Conservation (phyloP, 2,329 filamentous ascomycete genomes). For the Akanthomyces uredinophilus region DNA sequence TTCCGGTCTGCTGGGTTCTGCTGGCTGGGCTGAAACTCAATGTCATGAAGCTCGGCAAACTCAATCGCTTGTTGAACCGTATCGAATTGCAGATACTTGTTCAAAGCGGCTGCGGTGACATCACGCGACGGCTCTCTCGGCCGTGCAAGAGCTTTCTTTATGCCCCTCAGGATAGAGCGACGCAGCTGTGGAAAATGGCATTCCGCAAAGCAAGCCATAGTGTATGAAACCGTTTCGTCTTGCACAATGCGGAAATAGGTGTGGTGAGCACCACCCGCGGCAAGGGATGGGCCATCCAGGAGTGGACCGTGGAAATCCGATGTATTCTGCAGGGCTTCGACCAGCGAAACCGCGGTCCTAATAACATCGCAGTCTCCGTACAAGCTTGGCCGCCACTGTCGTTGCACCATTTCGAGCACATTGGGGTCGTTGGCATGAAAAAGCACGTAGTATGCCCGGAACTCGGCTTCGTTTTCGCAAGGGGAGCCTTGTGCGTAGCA, state of each 20-base stretch:
- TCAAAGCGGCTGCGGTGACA: constrained; percentile 52
- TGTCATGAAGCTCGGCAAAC: constrained; percentile 55
- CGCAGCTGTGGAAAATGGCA: constrained; percentile 60
- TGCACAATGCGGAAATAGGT: constrained; percentile 58
- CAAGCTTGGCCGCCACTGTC: constrained; percentile 50
- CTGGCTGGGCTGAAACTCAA: constrained; percentile 42
- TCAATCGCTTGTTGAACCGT: constrained; percentile 59
- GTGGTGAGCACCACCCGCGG: constrained; percentile 45
- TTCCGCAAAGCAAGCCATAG: constrained; percentile 65
- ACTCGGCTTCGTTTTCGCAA: constrained; percentile 61
- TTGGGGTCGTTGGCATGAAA: constrained; percentile 56
- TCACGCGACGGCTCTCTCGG: constrained; percentile 55
- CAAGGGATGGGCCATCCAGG: constrained; percentile 42
- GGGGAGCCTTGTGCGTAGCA: constrained; percentile 52
- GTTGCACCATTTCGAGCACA: constrained; percentile 48
- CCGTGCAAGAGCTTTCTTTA: constrained; percentile 51
- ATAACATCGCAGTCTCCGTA: constrained; percentile 53
- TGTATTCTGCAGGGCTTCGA: constrained; percentile 56
- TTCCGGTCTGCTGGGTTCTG: constrained; percentile 31
- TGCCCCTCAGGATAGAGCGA: constrained; percentile 50
- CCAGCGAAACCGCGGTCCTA: constrained; percentile 56
- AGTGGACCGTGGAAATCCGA: constrained; percentile 54
- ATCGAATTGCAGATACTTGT: constrained; percentile 60
- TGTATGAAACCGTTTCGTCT: constrained; percentile 55
- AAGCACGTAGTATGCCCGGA: constrained; percentile 60